Conservation (phyloP, 2,329 filamentous ascomycete species). For the Rasamsonia emersonii region DNA sequence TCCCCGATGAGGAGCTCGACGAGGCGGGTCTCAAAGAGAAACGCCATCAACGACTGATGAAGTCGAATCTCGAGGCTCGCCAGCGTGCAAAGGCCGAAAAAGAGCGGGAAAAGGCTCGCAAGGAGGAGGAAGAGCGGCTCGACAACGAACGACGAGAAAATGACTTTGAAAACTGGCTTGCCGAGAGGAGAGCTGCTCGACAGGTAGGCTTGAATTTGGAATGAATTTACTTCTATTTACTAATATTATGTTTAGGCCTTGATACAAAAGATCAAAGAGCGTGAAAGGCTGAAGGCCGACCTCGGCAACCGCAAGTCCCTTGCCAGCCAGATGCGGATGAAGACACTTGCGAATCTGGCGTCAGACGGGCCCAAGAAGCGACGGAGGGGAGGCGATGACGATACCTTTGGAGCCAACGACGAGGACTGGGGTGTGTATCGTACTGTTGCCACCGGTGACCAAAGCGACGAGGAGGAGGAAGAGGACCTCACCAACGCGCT, state of each 20-base stretch:
- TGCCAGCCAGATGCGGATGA: conserved; percentile 96
- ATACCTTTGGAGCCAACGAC: conserved; percentile 93
- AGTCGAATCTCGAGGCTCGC: conserved; percentile 88
- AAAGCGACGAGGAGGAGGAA: conserved; percentile 81
- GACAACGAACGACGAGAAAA: conserved; percentile 78
- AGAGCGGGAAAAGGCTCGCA: conserved; percentile 77
- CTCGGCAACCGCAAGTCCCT: conserved; percentile 94
- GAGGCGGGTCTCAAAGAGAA: conserved; percentile 89
- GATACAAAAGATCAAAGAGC: conserved; percentile 79
- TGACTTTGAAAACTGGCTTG: conserved; percentile 78
- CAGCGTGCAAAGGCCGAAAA: conserved; percentile 94
- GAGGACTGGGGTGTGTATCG: conserved; percentile 98
- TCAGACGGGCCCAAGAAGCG: conserved; percentile 81
- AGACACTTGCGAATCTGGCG: conserved; percentile 90
- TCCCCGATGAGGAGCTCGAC: conserved; percentile 86
- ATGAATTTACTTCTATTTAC: neutral
- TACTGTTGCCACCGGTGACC: conserved; percentile 72
- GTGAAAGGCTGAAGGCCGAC: conserved; percentile 86
- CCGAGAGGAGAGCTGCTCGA: conserved; percentile 67
- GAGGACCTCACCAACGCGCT: conserved; percentile 73
- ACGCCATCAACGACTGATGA: conserved; percentile 82
- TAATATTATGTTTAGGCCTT: conserved; percentile 47
- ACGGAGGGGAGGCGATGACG: conserved; percentile 81
- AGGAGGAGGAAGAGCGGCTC: conserved; percentile 71
- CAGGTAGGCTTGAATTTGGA: conserved; percentile 28